Conservation (phyloP, 164 flowering plant species). For the Vitis cinerea region DNA sequence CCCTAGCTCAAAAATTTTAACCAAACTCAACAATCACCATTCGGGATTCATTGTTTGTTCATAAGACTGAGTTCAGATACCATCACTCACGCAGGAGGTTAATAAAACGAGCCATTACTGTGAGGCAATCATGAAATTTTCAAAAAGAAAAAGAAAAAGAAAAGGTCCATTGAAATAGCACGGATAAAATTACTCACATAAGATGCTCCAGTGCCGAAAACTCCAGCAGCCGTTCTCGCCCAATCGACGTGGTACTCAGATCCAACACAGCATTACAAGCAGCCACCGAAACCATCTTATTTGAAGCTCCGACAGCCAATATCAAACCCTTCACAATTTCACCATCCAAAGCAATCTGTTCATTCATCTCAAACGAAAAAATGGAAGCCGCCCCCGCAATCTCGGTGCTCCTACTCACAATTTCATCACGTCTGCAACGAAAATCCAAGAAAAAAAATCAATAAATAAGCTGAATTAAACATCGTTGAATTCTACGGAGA, state of each 20-base stretch:
- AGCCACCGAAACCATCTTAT: slow-evolving; percentile 25
- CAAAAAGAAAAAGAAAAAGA: too few relatives aligned
- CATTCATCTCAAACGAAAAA: slow-evolving; percentile 45
- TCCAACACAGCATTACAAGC: slow-evolving; percentile 66
- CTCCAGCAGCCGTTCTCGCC: slow-evolving; percentile 32
- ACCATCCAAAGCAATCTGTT: slow-evolving; percentile 37
- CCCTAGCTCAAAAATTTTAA: too few relatives aligned
- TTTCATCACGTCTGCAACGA: slow-evolving; percentile 20
- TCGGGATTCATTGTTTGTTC: too few relatives aligned
- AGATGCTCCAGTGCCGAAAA: slow-evolving; percentile 38
- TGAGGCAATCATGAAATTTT: too few relatives aligned
- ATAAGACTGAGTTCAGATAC: too few relatives aligned
- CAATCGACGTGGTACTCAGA: slow-evolving; percentile 46
- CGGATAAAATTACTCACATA: slow-evolving; percentile 44
- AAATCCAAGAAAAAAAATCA: slow-evolving; percentile 1
- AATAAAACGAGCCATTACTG: too few relatives aligned
- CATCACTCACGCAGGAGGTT: too few relatives aligned
- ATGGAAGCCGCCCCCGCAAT: slow-evolving; percentile 53
- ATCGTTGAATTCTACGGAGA: background rate
- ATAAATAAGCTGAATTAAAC: background rate
- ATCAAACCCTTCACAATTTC: slow-evolving; percentile 41
- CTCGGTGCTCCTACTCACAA: slow-evolving; percentile 32
- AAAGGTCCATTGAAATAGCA: too few relatives aligned
- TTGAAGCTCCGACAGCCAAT: slow-evolving; percentile 16
- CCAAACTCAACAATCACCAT: too few relatives aligned